Base-by-base conservation (phyloP, 768 basidiomycete species). In the Lactarius vividus region DNA sequence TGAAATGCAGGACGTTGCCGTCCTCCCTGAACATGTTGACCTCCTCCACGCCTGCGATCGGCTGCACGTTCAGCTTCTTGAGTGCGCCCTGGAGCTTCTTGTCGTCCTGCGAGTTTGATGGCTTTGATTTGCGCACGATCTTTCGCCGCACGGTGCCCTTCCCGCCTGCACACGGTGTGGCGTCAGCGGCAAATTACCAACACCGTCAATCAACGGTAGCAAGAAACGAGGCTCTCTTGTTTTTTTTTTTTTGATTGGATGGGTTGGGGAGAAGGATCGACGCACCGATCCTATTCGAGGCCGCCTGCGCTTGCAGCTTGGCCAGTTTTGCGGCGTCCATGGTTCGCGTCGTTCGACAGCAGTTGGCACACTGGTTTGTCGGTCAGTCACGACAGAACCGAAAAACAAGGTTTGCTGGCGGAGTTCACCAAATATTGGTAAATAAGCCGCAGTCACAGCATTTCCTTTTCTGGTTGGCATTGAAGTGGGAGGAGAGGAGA, bases 1-100 rank as follows among this genome's bases (percentile, higher is more conserved):
- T 87, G 82, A 99, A 99, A 80, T 99, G 96, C 75, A 99, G 84
- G 63, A 98, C 97, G 75, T 96, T 96, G 70, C 96, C 96, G 75
- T 98, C 95, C 78, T 99, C 96, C 75, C 87, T 87, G 85, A 99
- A 98, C 97, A 99, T 98, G 85, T 99, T 99, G 72, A 98, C 95
- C 81, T 99, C 97, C 84, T 98, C 97, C 56, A 98, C 94, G 61
- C 93, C 94, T 52, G 88, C 81, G 72, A 98, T 93, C 70, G 96
- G 92, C 79, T 95, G 92, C 69, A 98, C 93, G 76, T 94, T 94
- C 74, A 98, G 82, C 82, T 98, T 99, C 85, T 98, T 98, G 75
- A 98, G 84, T 35, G 95, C 94, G 63, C 88, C 90, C 80, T 98
- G 96, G 60, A 98, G 85, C 80, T 98, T 98, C 82, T 96, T 93